Evolutionary conservation across 768 basidiomycete species (phyloP).

Genomic region (Xerocomellus intermedius): DNA sequence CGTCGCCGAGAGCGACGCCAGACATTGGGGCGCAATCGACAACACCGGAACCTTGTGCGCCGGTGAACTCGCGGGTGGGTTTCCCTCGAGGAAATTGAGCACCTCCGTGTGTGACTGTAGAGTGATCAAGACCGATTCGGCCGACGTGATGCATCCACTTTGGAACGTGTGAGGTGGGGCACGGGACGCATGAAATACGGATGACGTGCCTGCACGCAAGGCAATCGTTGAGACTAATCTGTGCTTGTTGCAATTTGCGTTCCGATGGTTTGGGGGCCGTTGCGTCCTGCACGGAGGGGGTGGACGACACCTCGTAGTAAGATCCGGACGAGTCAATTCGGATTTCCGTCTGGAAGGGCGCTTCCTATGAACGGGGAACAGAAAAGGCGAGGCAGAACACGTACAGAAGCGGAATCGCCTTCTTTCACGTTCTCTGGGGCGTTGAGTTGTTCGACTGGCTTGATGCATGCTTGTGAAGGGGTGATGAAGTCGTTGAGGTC

Average conservation of each 20-base stretch:
- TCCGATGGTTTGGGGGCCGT: slow-evolving; percentile 23
- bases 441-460: slow-evolving; percentile 72
- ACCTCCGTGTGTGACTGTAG: slow-evolving; percentile 95
- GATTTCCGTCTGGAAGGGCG: slow-evolving; percentile 75
- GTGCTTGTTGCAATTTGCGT: slow-evolving; percentile 84
- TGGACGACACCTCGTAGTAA: slow-evolving; percentile 79
- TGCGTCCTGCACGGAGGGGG: slow-evolving; percentile 18
- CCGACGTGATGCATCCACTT: slow-evolving; percentile 98
- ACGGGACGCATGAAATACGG: not conserved
- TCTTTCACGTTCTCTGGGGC: slow-evolving; percentile 39
- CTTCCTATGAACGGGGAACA: slow-evolving; percentile 3
- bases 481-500: slow-evolving; percentile 98
- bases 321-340: slow-evolving; percentile 78
- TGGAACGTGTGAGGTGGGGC: slow-evolving; percentile 10
- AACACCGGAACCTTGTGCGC: slow-evolving; percentile 61
- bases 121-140: slow-evolving; percentile 95
- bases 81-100: slow-evolving; percentile 67
- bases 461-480: slow-evolving; percentile 96
- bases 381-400: slow-evolving; percentile 3
- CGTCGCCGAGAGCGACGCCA: slow-evolving; percentile 77
- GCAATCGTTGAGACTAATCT: slow-evolving; percentile 96
- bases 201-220: slow-evolving; percentile 88
- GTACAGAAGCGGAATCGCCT: slow-evolving; percentile 44
- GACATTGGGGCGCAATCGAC: slow-evolving; percentile 86
- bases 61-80: slow-evolving; percentile 41